A percentile compares a stretch with the other conserved stretches of the same genome.
Conservation (phyloP, 352 stramenopile genomes). For the Phytophthora foliorum region DNA sequence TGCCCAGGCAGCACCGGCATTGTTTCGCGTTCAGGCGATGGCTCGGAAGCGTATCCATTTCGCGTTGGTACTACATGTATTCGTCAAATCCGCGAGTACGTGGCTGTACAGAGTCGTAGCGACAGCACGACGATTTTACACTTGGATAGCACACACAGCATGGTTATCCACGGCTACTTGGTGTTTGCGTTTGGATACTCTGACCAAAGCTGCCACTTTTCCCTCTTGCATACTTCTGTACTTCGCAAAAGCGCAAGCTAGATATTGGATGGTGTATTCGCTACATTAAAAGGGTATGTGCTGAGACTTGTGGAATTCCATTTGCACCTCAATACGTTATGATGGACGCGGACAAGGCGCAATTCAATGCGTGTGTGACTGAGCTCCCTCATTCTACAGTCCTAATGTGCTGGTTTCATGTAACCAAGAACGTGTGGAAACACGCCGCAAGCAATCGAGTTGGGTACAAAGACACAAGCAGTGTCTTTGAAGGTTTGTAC, state of each 20-base stretch:
- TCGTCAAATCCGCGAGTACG: background rate
- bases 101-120: background rate
- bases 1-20: too few species aligned
- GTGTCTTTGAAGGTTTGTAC: conserved; percentile 8
- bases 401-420: conserved; percentile 13
- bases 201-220: conserved; percentile 1
- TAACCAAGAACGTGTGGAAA: conserved; percentile 7
- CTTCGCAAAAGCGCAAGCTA: too few species aligned
- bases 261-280: too few species aligned
- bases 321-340: conserved; percentile 9
- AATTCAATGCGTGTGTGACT: background rate
- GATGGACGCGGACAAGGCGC: too few species aligned
- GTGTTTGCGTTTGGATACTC: conserved; percentile 15
- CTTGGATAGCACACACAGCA: conserved; percentile 6
- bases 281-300: too few species aligned
- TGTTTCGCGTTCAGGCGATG: too few species aligned
- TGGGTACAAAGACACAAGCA: background rate
- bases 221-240: background rate
- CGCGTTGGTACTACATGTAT: too few species aligned
- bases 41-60: too few species aligned
- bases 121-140: conserved; percentile 7
- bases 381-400: background rate
- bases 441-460: background rate
- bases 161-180: too few species aligned
- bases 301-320: too few species aligned